A percentile compares a stretch with the other conserved stretches of the same genome.
These are phyloP conservation scores for Penicillium psychrosexuale DNA, from an alignment of 2,329 filamentous ascomycete species.

Conservation along the genomic window DNA sequence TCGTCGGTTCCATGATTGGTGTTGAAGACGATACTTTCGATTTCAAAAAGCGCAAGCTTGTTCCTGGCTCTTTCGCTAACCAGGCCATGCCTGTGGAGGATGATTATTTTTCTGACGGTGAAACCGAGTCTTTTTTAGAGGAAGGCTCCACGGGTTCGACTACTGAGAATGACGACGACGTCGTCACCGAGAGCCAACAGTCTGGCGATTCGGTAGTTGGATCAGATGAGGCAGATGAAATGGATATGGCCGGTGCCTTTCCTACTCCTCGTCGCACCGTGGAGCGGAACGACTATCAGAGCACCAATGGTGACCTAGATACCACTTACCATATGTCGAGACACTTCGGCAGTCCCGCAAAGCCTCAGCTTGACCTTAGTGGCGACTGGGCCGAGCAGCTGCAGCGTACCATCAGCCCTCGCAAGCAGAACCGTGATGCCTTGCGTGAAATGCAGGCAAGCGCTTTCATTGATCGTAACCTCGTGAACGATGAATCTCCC, in stretches of 20 bases:
- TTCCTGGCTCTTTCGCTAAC: slow-evolving; percentile 80
- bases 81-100: slow-evolving; percentile 56
- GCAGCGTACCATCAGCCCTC: slow-evolving; percentile 87
- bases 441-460: slow-evolving; percentile 64
- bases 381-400: slow-evolving; percentile 94
- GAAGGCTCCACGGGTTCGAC: slow-evolving; percentile 81
- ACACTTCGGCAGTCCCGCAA: slow-evolving; percentile 51
- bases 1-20: slow-evolving; percentile 38
- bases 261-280: slow-evolving; percentile 69
- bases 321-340: slow-evolving; percentile 35
- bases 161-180: slow-evolving; percentile 57
- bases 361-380: slow-evolving; percentile 55
- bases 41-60: slow-evolving; percentile 51
- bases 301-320: slow-evolving; percentile 47
- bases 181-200: slow-evolving; percentile 51
- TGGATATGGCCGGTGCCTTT: slow-evolving; percentile 79
- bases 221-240: slow-evolving; percentile 67
- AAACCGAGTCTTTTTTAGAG: slow-evolving; percentile 82
- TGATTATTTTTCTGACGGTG: slow-evolving; percentile 38
- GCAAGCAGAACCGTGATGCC: slow-evolving; percentile 81
- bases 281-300: slow-evolving; percentile 63
- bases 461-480: slow-evolving; percentile 51
- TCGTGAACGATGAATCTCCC: slow-evolving; percentile 33
- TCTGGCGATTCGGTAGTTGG: slow-evolving; percentile 63
- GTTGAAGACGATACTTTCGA: slow-evolving; percentile 58